Conservation (phyloP, 495 filamentous ascomycete genomes). For the Chaetomidium leptoderma region DNA sequence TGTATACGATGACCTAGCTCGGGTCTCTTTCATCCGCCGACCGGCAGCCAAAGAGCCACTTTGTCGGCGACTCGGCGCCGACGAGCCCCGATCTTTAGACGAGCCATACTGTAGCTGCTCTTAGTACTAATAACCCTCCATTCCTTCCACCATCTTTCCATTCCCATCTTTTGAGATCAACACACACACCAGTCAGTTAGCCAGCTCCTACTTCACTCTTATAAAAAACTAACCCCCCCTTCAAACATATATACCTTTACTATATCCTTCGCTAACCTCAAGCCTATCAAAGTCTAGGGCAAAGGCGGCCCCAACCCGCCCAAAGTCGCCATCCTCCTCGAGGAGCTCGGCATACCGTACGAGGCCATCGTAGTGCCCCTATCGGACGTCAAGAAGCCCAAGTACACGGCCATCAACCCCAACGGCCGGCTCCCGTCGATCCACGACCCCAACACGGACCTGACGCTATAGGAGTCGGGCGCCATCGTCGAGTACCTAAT, state of each 20-base stretch:
- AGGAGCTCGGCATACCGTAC: slow-evolving; percentile 60
- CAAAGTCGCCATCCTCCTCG: slow-evolving; percentile 56
- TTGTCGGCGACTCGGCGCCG: too few species aligned
- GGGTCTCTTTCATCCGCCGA: background rate
- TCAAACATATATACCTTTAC: too few species aligned
- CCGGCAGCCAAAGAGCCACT: background rate
- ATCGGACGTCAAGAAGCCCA: slow-evolving; percentile 52
- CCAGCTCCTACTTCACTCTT: too few species aligned
- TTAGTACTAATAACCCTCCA: background rate
- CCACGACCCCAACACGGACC: slow-evolving; percentile 62
- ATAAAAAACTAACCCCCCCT: too few species aligned
- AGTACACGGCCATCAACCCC: slow-evolving; percentile 58
- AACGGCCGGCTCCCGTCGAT: slow-evolving; percentile 66
- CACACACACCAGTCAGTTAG: background rate
- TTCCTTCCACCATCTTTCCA: background rate
- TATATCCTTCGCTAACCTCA: background rate
- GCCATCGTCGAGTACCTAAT: slow-evolving; percentile 69
- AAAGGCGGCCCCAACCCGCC: background rate
- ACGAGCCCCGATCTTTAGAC: too few species aligned
- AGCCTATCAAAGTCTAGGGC: background rate
- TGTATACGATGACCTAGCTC: background rate
- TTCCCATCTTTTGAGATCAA: background rate
- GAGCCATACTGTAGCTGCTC: background rate
- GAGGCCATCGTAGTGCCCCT: slow-evolving; percentile 40
- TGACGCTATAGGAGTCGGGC: slow-evolving; percentile 67